Evolutionary conservation across 2,329 filamentous ascomycete species (phyloP), one percentile per base, ranked within the genome.

Genomic region (Tolypocladium pustulatum): DNA sequence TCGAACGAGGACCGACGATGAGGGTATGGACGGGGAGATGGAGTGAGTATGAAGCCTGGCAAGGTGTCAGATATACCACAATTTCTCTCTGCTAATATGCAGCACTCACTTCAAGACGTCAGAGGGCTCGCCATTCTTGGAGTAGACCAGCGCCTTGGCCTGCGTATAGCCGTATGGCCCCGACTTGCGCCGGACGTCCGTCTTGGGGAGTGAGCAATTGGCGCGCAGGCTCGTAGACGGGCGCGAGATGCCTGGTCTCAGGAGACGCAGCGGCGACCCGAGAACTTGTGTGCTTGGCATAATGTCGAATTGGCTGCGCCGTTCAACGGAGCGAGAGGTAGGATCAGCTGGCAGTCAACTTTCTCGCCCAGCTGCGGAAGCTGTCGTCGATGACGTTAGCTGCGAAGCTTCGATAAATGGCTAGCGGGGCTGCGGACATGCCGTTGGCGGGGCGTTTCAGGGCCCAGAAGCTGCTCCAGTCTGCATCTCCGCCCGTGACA

Each of bases 101-200:
- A 36, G 63, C 76, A 63, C 77, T 54, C 70, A 86, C 84, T 75
- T 81, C 37, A 89, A 71, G 2, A 91, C 88, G 64, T 90, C 84
- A 49, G 80, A 78, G 0, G 90, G 90, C 70, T 92, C 88, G 69
- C 90, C 90, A 69, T 87, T 84, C 61, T 87, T 80, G 46, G 83
- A 83, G 72, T 90, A 91, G 54, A 89, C 84, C 64, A 94, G 83
- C n/a, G 87, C 83, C 76, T 91, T 92, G 63, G 89, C 87, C 74
- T 93, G 89, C 49, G 88, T 90, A 75, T 94, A 94, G 67, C 90
- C 90, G 70, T 90, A 92, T 0, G 83, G 82, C 0, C 81, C 82
- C 4, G 82, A 84, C 68, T 82, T 83, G 70, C 70, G 69, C 52
- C 82, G 78, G 57, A 73, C 69, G 22, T 70, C 62, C 51, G 63